These are phyloP conservation scores for Magnaporthiopsis incrustans DNA, from an alignment of 2,329 filamentous ascomycete genomes.

Conservation along the genomic window DNA sequence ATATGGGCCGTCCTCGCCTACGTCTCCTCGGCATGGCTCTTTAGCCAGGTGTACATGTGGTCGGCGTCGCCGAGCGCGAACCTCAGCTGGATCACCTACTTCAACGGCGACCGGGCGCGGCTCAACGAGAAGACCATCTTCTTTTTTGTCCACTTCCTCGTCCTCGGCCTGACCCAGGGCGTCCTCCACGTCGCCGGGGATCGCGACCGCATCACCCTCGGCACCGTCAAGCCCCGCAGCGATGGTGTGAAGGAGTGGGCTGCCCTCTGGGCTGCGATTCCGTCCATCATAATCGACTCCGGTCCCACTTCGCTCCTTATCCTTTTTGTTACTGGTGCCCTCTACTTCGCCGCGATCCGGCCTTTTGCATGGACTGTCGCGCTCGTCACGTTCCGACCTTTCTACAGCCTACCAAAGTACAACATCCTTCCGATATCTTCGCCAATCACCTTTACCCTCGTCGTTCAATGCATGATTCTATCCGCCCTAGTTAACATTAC, in stretches of 20 bases:
- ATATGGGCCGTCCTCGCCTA: slow-evolving; percentile 71
- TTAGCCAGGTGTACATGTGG: slow-evolving; percentile 74
- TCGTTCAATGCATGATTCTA: slow-evolving; percentile 49
- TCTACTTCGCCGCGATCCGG: slow-evolving; percentile 59
- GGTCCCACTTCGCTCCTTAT: slow-evolving; percentile 32
- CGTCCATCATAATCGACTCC: slow-evolving; percentile 28
- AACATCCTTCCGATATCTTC: slow-evolving; percentile 52
- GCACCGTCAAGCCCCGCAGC: slow-evolving; percentile 22
- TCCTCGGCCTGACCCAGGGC: slow-evolving; percentile 64
- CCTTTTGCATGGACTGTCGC: slow-evolving; percentile 59
- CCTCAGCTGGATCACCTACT: slow-evolving; percentile 66
- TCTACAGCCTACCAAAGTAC: slow-evolving; percentile 69
- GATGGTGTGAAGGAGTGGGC: slow-evolving; percentile 10
- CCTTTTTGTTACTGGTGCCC: slow-evolving; percentile 42
- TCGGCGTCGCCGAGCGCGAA: slow-evolving; percentile 51
- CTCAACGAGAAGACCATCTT: slow-evolving; percentile 85
- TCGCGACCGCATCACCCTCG: slow-evolving; percentile 57
- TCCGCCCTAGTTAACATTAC: slow-evolving; percentile 61
- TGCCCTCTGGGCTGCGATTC: slow-evolving; percentile 23
- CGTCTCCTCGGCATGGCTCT: slow-evolving; percentile 66
- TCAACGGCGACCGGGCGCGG: slow-evolving; percentile 61
- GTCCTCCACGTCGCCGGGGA: slow-evolving; percentile 63
- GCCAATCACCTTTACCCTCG: slow-evolving; percentile 46
- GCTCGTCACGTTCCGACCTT: slow-evolving; percentile 60
- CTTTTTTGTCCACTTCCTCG: slow-evolving; percentile 60